phyloP scores from a whole-genome alignment of 176 grass and related monocot species.

The Thinopyrum elongatum region DNA sequence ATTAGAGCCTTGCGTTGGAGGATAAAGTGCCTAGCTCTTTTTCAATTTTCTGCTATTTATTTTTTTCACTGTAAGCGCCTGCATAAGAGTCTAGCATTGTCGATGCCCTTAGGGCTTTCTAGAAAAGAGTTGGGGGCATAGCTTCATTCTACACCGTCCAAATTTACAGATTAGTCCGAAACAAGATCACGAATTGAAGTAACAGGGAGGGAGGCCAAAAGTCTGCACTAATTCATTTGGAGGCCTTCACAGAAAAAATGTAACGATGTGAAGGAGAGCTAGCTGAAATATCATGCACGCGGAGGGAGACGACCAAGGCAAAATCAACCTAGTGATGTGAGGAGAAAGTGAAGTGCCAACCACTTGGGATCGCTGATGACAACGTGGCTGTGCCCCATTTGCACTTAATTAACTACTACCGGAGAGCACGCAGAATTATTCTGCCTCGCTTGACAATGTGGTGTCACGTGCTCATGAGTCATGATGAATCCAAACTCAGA shows the following conservation, averaged over 20 bases:
- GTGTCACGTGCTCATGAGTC: neutral
- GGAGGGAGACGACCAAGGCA: neutral
- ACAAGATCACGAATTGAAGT: neutral
- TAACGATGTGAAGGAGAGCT: no score
- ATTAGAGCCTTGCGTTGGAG: no score
- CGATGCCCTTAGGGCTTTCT: no score
- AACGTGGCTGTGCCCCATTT: neutral
- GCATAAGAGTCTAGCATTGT: no score
- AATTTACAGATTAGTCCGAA: neutral
- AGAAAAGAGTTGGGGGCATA: no score
- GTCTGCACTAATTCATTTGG: no score
- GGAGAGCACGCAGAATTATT: neutral
- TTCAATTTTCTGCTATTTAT: no score
- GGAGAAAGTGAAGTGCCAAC: constrained; percentile 32
- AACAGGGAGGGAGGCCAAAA: neutral
- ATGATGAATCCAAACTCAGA: no score
- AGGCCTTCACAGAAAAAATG: no score
- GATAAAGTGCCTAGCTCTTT: no score
- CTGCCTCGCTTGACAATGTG: neutral
- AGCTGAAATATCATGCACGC: neutral
- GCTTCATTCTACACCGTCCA: neutral
- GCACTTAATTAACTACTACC: neutral
- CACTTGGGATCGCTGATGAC: neutral
- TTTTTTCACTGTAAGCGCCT: no score
- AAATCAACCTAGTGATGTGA: neutral